These are phyloP conservation scores for Phytopythium kandeliae DNA, from an alignment of 352 stramenopile genomes.

Conservation along the genomic window DNA sequence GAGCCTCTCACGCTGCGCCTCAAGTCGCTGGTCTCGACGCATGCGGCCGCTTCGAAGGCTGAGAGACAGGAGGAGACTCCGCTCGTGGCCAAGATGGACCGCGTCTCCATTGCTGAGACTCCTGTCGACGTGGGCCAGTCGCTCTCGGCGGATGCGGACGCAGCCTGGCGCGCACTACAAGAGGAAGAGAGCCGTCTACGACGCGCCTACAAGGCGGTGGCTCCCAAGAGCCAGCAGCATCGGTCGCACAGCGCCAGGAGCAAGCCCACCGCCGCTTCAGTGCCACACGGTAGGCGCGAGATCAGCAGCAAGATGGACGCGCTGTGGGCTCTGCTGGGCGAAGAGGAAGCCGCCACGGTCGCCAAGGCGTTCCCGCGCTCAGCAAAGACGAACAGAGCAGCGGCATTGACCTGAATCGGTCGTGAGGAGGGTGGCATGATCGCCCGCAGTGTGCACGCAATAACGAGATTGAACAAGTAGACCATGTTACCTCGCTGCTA, in stretches of 20 bases:
- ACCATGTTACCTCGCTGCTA: neutral
- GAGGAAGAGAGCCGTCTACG: slow-evolving; percentile 41
- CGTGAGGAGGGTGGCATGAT: too few relatives aligned
- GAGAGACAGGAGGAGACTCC: neutral
- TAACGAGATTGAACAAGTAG: slow-evolving; percentile 5
- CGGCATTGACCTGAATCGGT: too few relatives aligned
- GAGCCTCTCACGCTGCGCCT: slow-evolving; percentile 16
- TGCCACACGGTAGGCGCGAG: slow-evolving; percentile 8
- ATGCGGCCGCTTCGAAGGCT: slow-evolving; percentile 3
- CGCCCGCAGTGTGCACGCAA: too few relatives aligned
- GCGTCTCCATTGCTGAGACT: slow-evolving; percentile 1
- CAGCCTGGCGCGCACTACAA: slow-evolving; percentile 47
- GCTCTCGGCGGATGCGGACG: slow-evolving; percentile 14
- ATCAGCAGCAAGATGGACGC: slow-evolving; percentile 35
- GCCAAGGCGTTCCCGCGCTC: slow-evolving; percentile 20
- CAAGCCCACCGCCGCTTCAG: neutral
- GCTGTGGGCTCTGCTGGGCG: slow-evolving; percentile 22
- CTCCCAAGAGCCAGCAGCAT: slow-evolving; percentile 6
- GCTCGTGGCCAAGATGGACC: slow-evolving; percentile 1
- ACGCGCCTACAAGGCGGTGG: slow-evolving; percentile 2
- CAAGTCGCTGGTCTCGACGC: neutral
- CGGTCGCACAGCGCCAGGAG: slow-evolving; percentile 5
- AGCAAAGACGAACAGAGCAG: neutral
- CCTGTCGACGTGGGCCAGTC: neutral
- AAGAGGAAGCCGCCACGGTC: slow-evolving; percentile 20